Conservation (phyloP, 176 grass and related monocot species). For the Chloris gayana region DNA sequence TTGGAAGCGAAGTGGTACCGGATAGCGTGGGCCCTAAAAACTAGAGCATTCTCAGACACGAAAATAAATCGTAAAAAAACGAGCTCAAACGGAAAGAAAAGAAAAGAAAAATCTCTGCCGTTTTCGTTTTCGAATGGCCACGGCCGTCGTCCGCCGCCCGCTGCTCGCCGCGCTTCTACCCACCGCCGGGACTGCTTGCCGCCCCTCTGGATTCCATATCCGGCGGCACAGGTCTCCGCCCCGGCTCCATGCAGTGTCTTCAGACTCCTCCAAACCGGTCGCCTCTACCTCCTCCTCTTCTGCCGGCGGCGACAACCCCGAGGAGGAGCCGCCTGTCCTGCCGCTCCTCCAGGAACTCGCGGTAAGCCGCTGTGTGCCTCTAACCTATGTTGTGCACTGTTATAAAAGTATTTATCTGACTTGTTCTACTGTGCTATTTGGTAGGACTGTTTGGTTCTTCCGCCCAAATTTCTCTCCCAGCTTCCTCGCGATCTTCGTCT, state of each 20-base stretch:
- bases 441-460: conserved; percentile 34
- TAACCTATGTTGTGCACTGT: not conserved
- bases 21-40: conserved; percentile 46
- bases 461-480: conserved; percentile 25
- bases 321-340: conserved; percentile 27
- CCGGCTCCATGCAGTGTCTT: not conserved
- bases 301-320: conserved; percentile 13
- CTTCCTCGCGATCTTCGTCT: conserved; percentile 65
- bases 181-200: not conserved
- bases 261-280: conserved; percentile 28
- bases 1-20: conserved; percentile 36
- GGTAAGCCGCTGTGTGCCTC: conserved; percentile 12
- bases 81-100: not conserved
- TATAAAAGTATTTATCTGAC: not conserved
- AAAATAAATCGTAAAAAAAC: not conserved
- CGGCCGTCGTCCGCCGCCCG: conserved; percentile 46
- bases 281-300: conserved; percentile 14
- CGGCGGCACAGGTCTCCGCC: not conserved
- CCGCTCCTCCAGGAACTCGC: conserved; percentile 69
- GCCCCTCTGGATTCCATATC: not conserved
- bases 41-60: not conserved
- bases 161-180: conserved; percentile 20
- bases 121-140: conserved; percentile 51
- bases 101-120: not conserved
- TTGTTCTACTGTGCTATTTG: not conserved